Base-by-base conservation (phyloP, 495 filamentous ascomycete species). In the Lasiosphaeris hirsuta region DNA sequence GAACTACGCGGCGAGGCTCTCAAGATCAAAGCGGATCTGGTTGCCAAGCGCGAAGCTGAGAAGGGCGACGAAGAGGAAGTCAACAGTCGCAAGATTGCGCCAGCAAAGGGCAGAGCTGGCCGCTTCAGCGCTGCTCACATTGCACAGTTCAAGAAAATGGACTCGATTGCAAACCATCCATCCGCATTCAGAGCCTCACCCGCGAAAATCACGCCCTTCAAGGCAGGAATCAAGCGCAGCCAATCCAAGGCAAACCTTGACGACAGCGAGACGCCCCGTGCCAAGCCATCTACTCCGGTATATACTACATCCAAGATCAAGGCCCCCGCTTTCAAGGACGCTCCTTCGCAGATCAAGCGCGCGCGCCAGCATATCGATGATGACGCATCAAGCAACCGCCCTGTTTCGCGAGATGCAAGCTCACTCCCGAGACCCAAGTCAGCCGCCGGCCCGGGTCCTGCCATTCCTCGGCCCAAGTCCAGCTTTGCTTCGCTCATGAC, bases 61-160 rank as follows among this genome's bases (percentile, higher is more conserved):
- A 77, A 80, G 39, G 56, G 71, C 14, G 37, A 60, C 9, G 57
- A 69, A n/a, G 71, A 70, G 33, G 76, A 72, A 44, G 54, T 70
- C 5, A 57, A 61, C 35, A 71, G 59, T 11, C 86, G 91, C 56
- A 90, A 84, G 72, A 89, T 95, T 59, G 90, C 86, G 5, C 78
- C 81, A 46, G 82, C 92, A 15, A 94, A 87, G 71, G 87, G 90
- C 49, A 93, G 86, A 68, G 78, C 81, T 45, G 75, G 84, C 38
- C 81, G 92, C 4, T 97, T 85, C 73, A 95, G 89, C 63, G 84
- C 89, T 54, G 83, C 81, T 48, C 92, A 97, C 67, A 88, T 88
- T 83, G 82, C 84, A 48, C 80, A 92, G 65, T 97, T 97, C 76
- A 90, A 88, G 72, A 97, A 94, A 78, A 96, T 97, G 92, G 90